Evolutionary conservation across 2,329 filamentous ascomycete genomes (phyloP), one percentile per base, ranked within the genome.

Genomic region (Lachnellula suecica): DNA sequence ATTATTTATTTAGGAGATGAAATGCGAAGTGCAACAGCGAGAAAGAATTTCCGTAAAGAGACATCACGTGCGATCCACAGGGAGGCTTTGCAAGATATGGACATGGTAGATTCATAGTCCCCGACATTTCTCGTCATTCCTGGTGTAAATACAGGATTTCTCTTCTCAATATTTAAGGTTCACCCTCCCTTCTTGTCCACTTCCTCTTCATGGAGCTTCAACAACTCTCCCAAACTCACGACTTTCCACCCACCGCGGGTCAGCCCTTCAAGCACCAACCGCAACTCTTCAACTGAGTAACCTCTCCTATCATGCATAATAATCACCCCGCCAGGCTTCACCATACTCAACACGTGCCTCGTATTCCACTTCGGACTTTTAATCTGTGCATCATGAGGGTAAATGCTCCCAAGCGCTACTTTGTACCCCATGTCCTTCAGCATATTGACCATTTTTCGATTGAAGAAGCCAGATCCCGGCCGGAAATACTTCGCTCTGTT

Each of bases 351-450:
- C 4, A 96, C 82, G 72, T 96, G 91, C 59, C 75, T 77, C 7
- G 89, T 86, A 70, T 96, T 96, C 47, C 91, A 60, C 58, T 75
- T 73, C 60, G 82, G 79, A 63, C 81, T 85, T 9, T 76, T 75
- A 52, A 96, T 86, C 75, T 95, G 91, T n/a, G 91, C 85, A 72
- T 96, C 91, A 72, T 96, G 91, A 4, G 91, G 91, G 71, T 95
- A 96, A 37, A 96, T 85, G 68, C 84, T 85, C 2, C 91, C 91
- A 35, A 96, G 73, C n/a, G 91, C 86, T 47, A 94, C 76, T 45
- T 78, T 76, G 69, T 90, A 92, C 4, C 84, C 85, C 55, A 91
- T 66, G 47, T 71, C 74, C 29, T 72, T 71, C 7, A 90, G 71
- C 31, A 87, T 66, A 29, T 71, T 69, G 19, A 88, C 76, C 84